Evolutionary conservation across 352 stramenopile genomes (phyloP), one percentile per base, ranked within the genome.

Genomic region (Plasmopara halstedii): DNA sequence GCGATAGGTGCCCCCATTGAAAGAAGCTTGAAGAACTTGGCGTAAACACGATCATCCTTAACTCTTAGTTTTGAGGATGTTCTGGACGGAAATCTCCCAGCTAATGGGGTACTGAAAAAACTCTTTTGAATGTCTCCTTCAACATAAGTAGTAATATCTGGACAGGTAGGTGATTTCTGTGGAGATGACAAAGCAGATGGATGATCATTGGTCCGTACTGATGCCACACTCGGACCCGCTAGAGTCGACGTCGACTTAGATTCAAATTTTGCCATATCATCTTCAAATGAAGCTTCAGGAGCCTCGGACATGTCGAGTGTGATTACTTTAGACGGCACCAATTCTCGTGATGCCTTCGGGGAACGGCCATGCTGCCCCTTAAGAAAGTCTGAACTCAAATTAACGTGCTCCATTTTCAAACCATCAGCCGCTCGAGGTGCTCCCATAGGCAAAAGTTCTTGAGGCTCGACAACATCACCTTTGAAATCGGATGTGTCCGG

Each of bases 371-470:
- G 54, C 23, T 86, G 64, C n/a, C 87, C 73, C 6, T 58, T 50
- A 1, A 92, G 52, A 3, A 88, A 56, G n/a, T 71, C 45, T 6
- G 75, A 72, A 35, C 88, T 56, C 1, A 89, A 26, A 21, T 78
- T 78, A 17, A 65, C 92, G 55, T 93, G 77, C 8, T 60, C 46
- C 70, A 97, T 84, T 47, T 86, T 88, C 4, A 66, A 63, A 10
- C 75, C 64, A 9, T 87, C 74, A n/a, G 88, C 86, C 37, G 82
- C 86, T 0, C 76, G 62, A 9, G 81, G 82, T 9, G 89, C 77
- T 2, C 82, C 83, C 76, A 95, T 93, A 1, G 69, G 69, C 10
- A 94, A 43, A 62, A 98, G 81, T 53, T 97, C 97, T 29, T 96
- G 96, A 50, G 97, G 98, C 36, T 83, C 81, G 2, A 67, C 74